Evolutionary conservation across 352 stramenopile genomes (phyloP).

Genomic region (Globisporangium lucens): DNA sequence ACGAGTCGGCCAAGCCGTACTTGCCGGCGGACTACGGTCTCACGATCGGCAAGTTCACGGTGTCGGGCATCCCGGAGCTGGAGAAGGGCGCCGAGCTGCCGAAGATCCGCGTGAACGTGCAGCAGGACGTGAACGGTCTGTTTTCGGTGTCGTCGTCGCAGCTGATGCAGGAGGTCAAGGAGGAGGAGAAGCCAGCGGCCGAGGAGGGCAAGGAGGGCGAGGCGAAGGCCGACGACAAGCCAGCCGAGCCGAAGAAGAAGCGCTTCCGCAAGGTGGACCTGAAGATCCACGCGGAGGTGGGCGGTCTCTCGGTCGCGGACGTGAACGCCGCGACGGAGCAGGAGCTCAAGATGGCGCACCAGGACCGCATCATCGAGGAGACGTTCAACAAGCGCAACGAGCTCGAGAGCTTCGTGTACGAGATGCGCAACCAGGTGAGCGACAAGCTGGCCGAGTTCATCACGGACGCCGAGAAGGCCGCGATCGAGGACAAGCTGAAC

Average conservation of each 20-base stretch:
- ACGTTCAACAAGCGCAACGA: constrained; percentile 99
- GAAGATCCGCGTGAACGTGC: constrained; percentile 96
- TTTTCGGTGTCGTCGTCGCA: constrained; percentile 95
- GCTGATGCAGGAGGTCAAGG: constrained; percentile 96
- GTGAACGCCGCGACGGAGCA: constrained; percentile 76
- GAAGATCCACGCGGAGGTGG: constrained; percentile 60
- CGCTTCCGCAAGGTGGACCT: constrained; percentile 92
- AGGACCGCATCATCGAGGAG: constrained; percentile 95
- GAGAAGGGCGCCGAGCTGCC: constrained; percentile 75
- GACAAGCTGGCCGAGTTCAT: constrained; percentile 85
- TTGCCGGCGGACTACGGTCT: constrained; percentile 70
- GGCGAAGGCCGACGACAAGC: constrained; percentile 72
- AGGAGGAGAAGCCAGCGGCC: constrained; percentile 70
- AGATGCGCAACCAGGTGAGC: constrained; percentile 96
- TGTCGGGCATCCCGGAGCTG: constrained; percentile 83
- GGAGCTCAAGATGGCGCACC: constrained; percentile 94
- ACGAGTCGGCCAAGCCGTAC: constrained; percentile 67
- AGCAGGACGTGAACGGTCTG: constrained; percentile 96
- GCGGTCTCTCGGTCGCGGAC: constrained; percentile 53
- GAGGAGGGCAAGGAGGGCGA: constrained; percentile 66
- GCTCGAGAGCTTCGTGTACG: constrained; percentile 99
- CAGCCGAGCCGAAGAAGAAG: constrained; percentile 91
- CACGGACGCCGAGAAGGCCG: constrained; percentile 85
- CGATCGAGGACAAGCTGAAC: constrained; percentile 87
- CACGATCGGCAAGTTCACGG: constrained; percentile 91